phyloP scores from a whole-genome alignment of 192 early-diverging fungal genomes.

The Coemansia sp. region DNA sequence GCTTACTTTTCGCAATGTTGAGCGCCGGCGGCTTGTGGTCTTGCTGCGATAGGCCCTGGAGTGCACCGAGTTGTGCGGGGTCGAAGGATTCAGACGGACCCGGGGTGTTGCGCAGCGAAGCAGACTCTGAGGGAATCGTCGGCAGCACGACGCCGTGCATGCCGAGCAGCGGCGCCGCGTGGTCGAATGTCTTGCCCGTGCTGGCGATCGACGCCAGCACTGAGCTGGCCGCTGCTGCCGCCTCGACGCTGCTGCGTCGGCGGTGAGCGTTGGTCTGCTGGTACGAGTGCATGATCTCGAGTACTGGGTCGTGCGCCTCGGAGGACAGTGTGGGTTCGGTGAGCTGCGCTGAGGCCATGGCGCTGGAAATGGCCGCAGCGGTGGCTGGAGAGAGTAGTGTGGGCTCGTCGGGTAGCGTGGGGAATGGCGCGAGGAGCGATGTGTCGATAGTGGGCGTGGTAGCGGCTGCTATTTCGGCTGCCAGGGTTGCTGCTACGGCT shows the following conservation, averaged over 20 bases:
- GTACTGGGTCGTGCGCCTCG: slow-evolving; percentile 35
- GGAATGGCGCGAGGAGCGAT: slow-evolving; percentile 3
- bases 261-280: slow-evolving; percentile 36
- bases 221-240: slow-evolving; percentile 50
- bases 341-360: slow-evolving; percentile 18
- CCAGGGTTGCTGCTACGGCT: background rate
- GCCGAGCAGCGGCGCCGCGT: no score
- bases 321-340: slow-evolving; percentile 2
- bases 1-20: background rate
- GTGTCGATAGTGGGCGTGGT: slow-evolving; percentile 6
- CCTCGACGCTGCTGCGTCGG: slow-evolving; percentile 49
- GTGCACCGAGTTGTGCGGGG: background rate
- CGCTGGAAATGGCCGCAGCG: slow-evolving; percentile 22
- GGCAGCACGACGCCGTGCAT: slow-evolving; percentile 44
- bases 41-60: slow-evolving; percentile 10
- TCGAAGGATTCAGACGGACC: slow-evolving; percentile 20
- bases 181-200: slow-evolving; percentile 26
- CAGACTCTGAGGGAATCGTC: slow-evolving; percentile 39
- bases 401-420: background rate
- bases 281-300: slow-evolving; percentile 50
- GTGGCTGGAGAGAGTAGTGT: background rate
- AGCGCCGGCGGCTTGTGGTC: background rate
- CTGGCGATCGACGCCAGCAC: slow-evolving; percentile 52
- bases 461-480: background rate
- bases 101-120: slow-evolving; percentile 43